Percentiles rank a stretch among this genome's conserved stretches.
Conservation (phyloP, 257 asterid species). For the Nicotiana sylvestris region DNA sequence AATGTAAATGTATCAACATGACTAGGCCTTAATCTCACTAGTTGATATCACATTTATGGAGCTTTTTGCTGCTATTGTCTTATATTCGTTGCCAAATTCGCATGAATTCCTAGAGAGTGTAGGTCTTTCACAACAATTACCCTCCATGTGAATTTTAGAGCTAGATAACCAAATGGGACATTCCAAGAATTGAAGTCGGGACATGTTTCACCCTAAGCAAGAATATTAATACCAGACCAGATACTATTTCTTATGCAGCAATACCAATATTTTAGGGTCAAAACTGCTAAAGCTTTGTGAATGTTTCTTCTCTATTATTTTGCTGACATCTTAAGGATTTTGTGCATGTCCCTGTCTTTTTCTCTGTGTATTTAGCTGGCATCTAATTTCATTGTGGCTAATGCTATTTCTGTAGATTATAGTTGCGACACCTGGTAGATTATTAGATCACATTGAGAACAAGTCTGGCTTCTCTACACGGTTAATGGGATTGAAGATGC, state of each 20-base stretch:
- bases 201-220: background rate
- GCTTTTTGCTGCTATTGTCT: background rate
- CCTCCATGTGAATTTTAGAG: background rate
- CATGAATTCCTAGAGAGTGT: background rate
- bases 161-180: background rate
- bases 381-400: background rate
- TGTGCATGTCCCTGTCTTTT: background rate
- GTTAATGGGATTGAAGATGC: conserved; percentile 85
- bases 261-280: background rate
- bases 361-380: background rate
- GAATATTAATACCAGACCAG: background rate
- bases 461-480: conserved; percentile 86
- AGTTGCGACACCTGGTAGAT: conserved; percentile 96
- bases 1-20: background rate
- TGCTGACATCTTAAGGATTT: background rate
- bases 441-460: conserved; percentile 91
- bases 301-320: background rate
- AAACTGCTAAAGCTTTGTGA: background rate
- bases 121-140: background rate
- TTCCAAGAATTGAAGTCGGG: background rate
- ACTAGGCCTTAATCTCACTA: background rate
- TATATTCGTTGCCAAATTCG: background rate
- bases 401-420: conserved; percentile 56
- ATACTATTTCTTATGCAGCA: background rate
- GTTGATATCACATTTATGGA: background rate